Evolutionary conservation across 169 alveolate species (phyloP), one percentile per base, ranked within the genome.

Genomic region (Eimeria falciformis): DNA sequence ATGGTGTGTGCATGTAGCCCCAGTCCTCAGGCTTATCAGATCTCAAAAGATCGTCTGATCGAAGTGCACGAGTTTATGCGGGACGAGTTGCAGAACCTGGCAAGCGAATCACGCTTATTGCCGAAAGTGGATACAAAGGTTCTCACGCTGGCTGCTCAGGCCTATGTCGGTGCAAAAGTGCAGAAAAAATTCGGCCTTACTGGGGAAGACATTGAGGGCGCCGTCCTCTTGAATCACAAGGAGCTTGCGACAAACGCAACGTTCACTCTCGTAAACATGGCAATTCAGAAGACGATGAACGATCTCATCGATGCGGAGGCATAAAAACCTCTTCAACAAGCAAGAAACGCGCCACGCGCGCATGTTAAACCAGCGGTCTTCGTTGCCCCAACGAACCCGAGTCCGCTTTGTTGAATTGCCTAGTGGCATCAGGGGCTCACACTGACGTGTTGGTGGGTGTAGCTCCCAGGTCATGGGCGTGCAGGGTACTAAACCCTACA

Each of bases 151-250:
- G 87, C 96, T 21, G 96, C 96, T 21, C 96, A 94, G 79, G 96
- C 94, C 43, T 89, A 86, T 69, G 96, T 94, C 18, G 95, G 96
- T 17, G 93, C 96, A 45, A 92, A 89, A 71, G 96, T 94, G 73
- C 95, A 94, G 89, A 87, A 92, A 78, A 90, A 92, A 75, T 94
- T 94, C 69, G 90, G 91, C 25, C 73, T 92, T 47, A 69, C 93
- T 45, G 91, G 95, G 21, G 96, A 94, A 81, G 95, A 94, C n/a
- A 91, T 94, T n/a, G 96, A 94, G 86, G 71, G 95, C 3, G 96
- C 96, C 6, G 94, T 94, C 90, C 53, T 94, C 53, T 50, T 91
- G 55, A 94, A 92, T 56, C 93, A 93, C 77, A 93, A 94, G 53
- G 93, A 91, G 21, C 92, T 94, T 37, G 88, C 93, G 37, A 78